Evolutionary conservation across 2,329 filamentous ascomycete species (phyloP), one percentile per base, ranked within the genome.

Genomic region (Rhynchosporium agropyri): DNA sequence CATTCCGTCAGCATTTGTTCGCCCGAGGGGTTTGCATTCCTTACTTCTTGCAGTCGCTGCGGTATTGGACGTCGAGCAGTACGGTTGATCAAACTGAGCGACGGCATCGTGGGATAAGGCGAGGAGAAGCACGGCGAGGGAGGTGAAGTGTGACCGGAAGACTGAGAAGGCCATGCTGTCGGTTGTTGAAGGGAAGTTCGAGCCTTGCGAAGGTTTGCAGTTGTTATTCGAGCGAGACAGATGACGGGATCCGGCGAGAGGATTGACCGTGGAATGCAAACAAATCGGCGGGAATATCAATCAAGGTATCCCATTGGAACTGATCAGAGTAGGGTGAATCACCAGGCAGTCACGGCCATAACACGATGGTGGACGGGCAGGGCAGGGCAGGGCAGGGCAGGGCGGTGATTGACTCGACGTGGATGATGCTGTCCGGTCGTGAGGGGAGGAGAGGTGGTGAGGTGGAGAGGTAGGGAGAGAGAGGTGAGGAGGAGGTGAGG

Each of bases 61-160:
- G 1, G 81, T 83, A 67, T 83, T 83, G 55, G 79, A 67, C 42
- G 67, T 77, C 43, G 81, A 77, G 69, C 81, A 83, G 66, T 81
- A 83, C 40, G 59, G 45, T 2, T 67, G 58, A 1, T 20, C 45
- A 29, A 28, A 58, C 0, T 68, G 31, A 20, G 68, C 70, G 38
- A 67, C 66, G 15, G 58, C 65, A 28, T 64, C 60, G 15, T 42
- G 43, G 57, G 66, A 28, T 29, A 67, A 33, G 48, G 31, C 54
- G 53, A 67, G 15, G 45, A 70, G 20, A 48, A 51, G 56, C 28
- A 68, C 13, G 2, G 72, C 72, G 31, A 62, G 62, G 48, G 68
- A 66, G 55, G 70, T 50, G 56, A 71, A 58, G 65, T 68, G 61
- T 64, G 73, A 60, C 54, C 59, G 65, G 29, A 36, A 31, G 26